A percentile compares a stretch with the other conserved stretches of the same genome.
phyloP scores from a whole-genome alignment of 1,139 yeast genomes.

The Saccharomyces hybrid region DNA sequence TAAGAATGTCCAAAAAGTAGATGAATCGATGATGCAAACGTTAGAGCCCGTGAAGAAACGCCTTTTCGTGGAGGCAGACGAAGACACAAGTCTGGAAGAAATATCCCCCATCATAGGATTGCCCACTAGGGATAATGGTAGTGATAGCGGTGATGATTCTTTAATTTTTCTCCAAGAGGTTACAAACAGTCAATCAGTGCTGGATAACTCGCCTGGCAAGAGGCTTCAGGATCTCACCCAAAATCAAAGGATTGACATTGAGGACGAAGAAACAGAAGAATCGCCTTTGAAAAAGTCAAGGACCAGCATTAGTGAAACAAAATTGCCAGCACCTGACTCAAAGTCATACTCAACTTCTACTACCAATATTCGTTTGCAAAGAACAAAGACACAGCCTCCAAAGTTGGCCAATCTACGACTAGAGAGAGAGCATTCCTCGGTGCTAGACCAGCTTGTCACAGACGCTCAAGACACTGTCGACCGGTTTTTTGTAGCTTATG shows the following conservation, averaged over 20 bases:
- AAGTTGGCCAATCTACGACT: neutral
- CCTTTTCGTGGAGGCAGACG: constrained; percentile 15
- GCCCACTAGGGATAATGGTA: neutral
- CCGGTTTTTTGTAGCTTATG: neutral
- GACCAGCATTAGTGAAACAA: neutral
- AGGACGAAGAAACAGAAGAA: neutral
- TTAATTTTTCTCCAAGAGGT: constrained; percentile 18
- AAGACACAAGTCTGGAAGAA: constrained; percentile 3
- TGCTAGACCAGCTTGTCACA: neutral
- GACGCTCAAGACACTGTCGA: neutral
- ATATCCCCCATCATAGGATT: neutral
- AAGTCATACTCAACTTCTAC: neutral
- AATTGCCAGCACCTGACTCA: neutral
- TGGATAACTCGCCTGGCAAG: constrained; percentile 3
- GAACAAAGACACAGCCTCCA: neutral
- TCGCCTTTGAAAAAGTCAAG: constrained; percentile 6
- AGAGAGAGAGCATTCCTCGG: neutral
- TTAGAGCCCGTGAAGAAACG: constrained; percentile 12
- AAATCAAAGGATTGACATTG: neutral
- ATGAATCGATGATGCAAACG: constrained; percentile 1
- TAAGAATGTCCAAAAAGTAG: constrained; percentile 5
- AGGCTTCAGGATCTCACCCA: neutral
- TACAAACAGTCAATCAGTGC: neutral
- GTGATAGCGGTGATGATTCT: constrained; percentile 9
- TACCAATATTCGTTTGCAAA: neutral